These are phyloP conservation scores for Stephania yunnanensis DNA, from an alignment of 164 flowering plant genomes.

Conservation along the genomic window DNA sequence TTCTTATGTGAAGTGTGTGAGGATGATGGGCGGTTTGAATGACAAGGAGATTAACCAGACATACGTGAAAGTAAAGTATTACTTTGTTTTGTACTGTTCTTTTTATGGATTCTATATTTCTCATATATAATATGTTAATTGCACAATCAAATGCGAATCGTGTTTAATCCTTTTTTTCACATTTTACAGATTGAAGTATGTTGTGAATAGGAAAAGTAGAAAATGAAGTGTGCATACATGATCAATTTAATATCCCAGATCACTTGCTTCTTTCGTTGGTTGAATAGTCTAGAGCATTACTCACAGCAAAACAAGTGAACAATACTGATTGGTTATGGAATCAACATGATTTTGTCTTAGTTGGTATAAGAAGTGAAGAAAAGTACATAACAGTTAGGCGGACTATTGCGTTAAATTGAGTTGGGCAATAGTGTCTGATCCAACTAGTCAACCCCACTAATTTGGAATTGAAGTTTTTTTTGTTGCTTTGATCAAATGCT, in stretches of 20 bases:
- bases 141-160: not conserved
- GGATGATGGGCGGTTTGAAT: slow-evolving; percentile 84
- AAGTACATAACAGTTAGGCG: too few relatives aligned
- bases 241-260: not conserved
- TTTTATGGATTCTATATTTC: not conserved
- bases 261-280: not conserved
- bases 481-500: too few relatives aligned
- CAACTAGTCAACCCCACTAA: too few relatives aligned
- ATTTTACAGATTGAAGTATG: too few relatives aligned
- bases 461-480: too few relatives aligned
- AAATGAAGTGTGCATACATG: not conserved
- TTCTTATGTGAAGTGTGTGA: slow-evolving; percentile 76
- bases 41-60: slow-evolving; percentile 86
- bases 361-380: too few relatives aligned
- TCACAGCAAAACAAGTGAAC: too few relatives aligned
- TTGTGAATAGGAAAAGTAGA: too few relatives aligned
- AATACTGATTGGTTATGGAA: too few relatives aligned
- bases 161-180: not conserved
- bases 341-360: too few relatives aligned
- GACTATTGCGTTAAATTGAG: too few relatives aligned
- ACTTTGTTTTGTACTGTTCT: not conserved
- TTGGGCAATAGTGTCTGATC: too few relatives aligned
- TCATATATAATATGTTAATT: not conserved
- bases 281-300: not conserved
- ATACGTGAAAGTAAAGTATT: slow-evolving; percentile 61